Evolutionary conservation across 2,329 filamentous ascomycete genomes (phyloP).

Genomic region (Aspergillus intermedius): DNA sequence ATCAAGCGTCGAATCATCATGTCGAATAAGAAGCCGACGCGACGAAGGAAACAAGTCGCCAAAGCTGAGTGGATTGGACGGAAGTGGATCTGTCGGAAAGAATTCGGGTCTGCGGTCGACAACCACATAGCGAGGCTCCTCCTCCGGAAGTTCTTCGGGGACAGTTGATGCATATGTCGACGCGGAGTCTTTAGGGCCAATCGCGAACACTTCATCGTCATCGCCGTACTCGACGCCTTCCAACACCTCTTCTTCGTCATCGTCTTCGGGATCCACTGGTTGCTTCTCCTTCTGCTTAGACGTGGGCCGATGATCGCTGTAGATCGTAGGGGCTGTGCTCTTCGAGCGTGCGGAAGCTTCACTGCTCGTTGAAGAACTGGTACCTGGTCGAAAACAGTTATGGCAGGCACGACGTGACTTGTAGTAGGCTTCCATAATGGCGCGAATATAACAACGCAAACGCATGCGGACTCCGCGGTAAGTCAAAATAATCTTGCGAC

Average conservation of each 20-base stretch:
- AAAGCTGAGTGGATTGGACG: slow-evolving; percentile 77
- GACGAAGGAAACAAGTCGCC: slow-evolving; percentile 78
- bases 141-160: slow-evolving; percentile 45
- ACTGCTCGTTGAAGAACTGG: slow-evolving; percentile 33
- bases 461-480: slow-evolving; percentile 4
- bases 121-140: slow-evolving; percentile 48
- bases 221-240: neutral
- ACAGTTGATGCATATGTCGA: slow-evolving; percentile 75
- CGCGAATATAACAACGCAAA: slow-evolving; percentile 5
- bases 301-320: slow-evolving; percentile 28
- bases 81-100: slow-evolving; percentile 59
- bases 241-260: slow-evolving; percentile 3
- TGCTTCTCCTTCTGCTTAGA: slow-evolving; percentile 17
- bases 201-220: slow-evolving; percentile 4
- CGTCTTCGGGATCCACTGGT: slow-evolving; percentile 11
- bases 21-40: slow-evolving; percentile 71
- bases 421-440: slow-evolving; percentile 24
- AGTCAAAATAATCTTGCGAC: slow-evolving; percentile 2
- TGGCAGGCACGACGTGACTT: slow-evolving; percentile 15
- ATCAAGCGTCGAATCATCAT: slow-evolving; percentile 83
- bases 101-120: slow-evolving; percentile 49
- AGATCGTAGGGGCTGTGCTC: slow-evolving; percentile 35
- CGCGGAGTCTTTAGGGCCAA: slow-evolving; percentile 51
- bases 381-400: slow-evolving; percentile 13
- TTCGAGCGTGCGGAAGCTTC: slow-evolving; percentile 31